A percentile compares a stretch with the other conserved stretches of the same genome.
phyloP scores from a whole-genome alignment of 2,329 filamentous ascomycete species.

The Hypoxylon sp. region DNA sequence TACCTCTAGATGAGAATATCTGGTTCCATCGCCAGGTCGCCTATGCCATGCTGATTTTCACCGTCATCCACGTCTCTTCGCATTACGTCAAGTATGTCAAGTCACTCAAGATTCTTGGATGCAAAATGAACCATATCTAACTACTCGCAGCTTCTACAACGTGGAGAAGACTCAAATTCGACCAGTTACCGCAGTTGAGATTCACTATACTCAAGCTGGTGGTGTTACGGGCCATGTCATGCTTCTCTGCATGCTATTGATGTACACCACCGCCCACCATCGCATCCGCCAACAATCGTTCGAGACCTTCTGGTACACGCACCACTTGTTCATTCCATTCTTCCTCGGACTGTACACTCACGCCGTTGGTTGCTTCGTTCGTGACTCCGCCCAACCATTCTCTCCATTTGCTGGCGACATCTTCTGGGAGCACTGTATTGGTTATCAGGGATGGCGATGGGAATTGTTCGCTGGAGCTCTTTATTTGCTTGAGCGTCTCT shows the following conservation, averaged over 20 bases:
- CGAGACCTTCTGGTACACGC: slow-evolving; percentile 99
- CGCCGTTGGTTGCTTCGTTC: slow-evolving; percentile 95
- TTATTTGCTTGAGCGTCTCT: slow-evolving; percentile 90
- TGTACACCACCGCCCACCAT: slow-evolving; percentile 95
- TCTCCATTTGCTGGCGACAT: slow-evolving; percentile 86
- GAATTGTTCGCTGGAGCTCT: slow-evolving; percentile 88
- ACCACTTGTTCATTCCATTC: slow-evolving; percentile 98
- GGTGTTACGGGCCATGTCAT: slow-evolving; percentile 97
- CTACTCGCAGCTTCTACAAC: slow-evolving; percentile 83
- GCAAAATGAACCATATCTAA: slow-evolving; percentile 48
- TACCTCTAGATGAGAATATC: slow-evolving; percentile 95
- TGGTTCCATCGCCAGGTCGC: slow-evolving; percentile 98
- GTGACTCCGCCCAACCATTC: slow-evolving; percentile 78
- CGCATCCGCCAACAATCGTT: slow-evolving; percentile 97
- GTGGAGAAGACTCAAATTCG: slow-evolving; percentile 89
- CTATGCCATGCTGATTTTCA: slow-evolving; percentile 89
- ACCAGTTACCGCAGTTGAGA: slow-evolving; percentile 84
- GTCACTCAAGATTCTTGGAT: slow-evolving; percentile 47
- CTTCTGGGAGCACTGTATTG: slow-evolving; percentile 95
- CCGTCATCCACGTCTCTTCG: slow-evolving; percentile 78
- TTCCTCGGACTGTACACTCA: slow-evolving; percentile 95
- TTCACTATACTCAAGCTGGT: slow-evolving; percentile 90
- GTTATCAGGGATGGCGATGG: slow-evolving; percentile 98
- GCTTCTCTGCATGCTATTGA: slow-evolving; percentile 98
- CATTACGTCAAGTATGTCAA: slow-evolving; percentile 93